A percentile compares a stretch with the other conserved stretches of the same genome.
phyloP scores from a whole-genome alignment of 2,329 filamentous ascomycete species.

The Aspergillus puulaauensis region DNA sequence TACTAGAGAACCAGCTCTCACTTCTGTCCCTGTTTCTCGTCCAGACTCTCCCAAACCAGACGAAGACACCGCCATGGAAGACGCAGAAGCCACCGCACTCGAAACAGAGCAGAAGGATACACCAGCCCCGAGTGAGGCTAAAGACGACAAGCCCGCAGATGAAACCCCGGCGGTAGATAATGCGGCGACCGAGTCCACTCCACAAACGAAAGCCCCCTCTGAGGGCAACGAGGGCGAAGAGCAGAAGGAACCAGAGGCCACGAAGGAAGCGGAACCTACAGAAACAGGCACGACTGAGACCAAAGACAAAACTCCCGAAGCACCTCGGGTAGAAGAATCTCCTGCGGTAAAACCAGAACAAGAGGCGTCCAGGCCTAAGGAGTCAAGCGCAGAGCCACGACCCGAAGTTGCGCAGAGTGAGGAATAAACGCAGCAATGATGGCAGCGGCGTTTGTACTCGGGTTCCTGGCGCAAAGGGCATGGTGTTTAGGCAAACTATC shows the following conservation, averaged over 20 bases:
- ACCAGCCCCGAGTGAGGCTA: constrained; percentile 16
- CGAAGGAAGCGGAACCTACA: constrained; percentile 16
- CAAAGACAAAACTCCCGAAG: constrained; percentile 17
- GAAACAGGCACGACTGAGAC: constrained; percentile 14
- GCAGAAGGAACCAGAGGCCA: constrained; percentile 11
- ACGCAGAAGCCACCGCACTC: constrained; percentile 26
- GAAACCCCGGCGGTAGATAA: constrained; percentile 20
- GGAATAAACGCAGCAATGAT: constrained; percentile 22
- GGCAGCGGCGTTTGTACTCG: constrained; percentile 22
- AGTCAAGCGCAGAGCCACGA: constrained; percentile 22
- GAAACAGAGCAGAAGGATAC: constrained; percentile 19
- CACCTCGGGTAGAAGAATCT: constrained; percentile 15
- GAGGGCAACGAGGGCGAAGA: constrained; percentile 20
- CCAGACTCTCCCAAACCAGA: constrained; percentile 32
- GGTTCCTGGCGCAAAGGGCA: constrained; percentile 36
- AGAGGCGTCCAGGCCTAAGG: constrained; percentile 19
- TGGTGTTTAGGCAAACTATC: constrained; percentile 34
- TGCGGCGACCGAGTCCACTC: constrained; percentile 17
- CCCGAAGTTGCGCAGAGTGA: constrained; percentile 34
- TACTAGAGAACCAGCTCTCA: constrained; percentile 26
- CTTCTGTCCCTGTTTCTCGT: constrained; percentile 30
- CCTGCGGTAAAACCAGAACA: constrained; percentile 9
- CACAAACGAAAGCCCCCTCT: constrained; percentile 20
- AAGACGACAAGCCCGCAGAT: constrained; percentile 26
- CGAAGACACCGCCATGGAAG: constrained; percentile 42